Conservation (phyloP, 2,329 filamentous ascomycete genomes). For the Blastomyces gilchristii region DNA sequence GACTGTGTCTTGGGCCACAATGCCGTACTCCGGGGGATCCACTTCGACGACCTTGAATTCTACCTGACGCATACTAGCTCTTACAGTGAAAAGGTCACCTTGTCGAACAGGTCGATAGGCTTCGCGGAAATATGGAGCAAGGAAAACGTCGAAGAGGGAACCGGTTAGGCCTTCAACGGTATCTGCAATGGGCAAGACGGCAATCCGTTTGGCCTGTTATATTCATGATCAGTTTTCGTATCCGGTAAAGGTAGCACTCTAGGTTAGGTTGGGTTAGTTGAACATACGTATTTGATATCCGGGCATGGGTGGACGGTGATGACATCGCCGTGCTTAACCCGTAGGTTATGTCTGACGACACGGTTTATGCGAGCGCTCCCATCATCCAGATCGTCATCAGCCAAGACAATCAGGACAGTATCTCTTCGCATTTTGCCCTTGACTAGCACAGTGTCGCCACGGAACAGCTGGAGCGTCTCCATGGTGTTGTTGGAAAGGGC, state of each 20-base stretch:
- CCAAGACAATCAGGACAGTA: constrained; percentile 92
- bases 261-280: not conserved
- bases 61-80: constrained; percentile 96
- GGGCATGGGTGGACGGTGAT: constrained; percentile 96
- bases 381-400: constrained; percentile 96
- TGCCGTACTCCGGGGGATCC: constrained; percentile 95
- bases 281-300: constrained; percentile 97
- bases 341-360: constrained; percentile 94
- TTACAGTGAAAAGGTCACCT: constrained; percentile 93
- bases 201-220: constrained; percentile 87
- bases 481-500: constrained; percentile 97
- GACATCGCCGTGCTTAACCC: constrained; percentile 96
- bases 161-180: constrained; percentile 96
- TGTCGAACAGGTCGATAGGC: constrained; percentile 95
- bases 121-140: constrained; percentile 98
- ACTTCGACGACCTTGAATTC: constrained; percentile 99
- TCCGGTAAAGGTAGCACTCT: not conserved
- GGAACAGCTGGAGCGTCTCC: constrained; percentile 96
- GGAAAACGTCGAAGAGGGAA: constrained; percentile 97
- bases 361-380: constrained; percentile 96
- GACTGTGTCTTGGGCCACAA: constrained; percentile 95
- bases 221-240: constrained; percentile 17
- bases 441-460: constrained; percentile 93
- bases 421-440: constrained; percentile 99
- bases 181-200: constrained; percentile 94